These are phyloP conservation scores for Punica granatum DNA, from an alignment of 345 rosid genomes.

Conservation along the genomic window DNA sequence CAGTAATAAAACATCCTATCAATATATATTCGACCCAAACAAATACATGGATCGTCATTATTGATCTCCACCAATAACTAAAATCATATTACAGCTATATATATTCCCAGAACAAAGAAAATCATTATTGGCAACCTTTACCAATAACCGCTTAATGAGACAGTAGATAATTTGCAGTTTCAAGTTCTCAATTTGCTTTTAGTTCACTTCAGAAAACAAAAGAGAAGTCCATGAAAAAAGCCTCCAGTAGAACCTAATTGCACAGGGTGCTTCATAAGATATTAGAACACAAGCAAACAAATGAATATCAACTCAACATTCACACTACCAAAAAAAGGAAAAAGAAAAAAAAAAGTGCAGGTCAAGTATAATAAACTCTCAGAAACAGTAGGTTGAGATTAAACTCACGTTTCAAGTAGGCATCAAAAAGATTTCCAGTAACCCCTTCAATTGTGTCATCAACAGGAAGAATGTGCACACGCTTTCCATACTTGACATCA, in stretches of 20 bases:
- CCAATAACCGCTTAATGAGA: background rate
- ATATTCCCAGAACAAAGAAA: background rate
- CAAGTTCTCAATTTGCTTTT: too few species aligned
- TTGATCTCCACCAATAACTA: background rate
- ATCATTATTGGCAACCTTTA: background rate
- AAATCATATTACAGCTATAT: background rate
- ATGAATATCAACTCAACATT: background rate
- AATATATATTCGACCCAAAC: background rate
- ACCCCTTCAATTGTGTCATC: slow-evolving; percentile 94
- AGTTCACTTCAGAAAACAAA: background rate
- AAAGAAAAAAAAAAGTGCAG: background rate
- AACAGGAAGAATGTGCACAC: slow-evolving; percentile 86
- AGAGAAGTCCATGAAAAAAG: background rate
- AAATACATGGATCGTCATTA: background rate
- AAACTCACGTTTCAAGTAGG: slow-evolving; percentile 82
- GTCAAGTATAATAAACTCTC: background rate
- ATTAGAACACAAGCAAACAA: background rate
- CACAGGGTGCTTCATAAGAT: background rate
- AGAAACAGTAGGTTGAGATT: background rate
- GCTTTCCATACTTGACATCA: slow-evolving; percentile 90
- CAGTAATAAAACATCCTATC: background rate
- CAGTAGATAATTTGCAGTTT: background rate
- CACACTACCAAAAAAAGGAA: background rate
- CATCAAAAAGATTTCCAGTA: slow-evolving; percentile 88
- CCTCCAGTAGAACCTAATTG: background rate